phyloP scores from a whole-genome alignment of 2,329 filamentous ascomycete species.

The Ceratocystis colombiana region DNA sequence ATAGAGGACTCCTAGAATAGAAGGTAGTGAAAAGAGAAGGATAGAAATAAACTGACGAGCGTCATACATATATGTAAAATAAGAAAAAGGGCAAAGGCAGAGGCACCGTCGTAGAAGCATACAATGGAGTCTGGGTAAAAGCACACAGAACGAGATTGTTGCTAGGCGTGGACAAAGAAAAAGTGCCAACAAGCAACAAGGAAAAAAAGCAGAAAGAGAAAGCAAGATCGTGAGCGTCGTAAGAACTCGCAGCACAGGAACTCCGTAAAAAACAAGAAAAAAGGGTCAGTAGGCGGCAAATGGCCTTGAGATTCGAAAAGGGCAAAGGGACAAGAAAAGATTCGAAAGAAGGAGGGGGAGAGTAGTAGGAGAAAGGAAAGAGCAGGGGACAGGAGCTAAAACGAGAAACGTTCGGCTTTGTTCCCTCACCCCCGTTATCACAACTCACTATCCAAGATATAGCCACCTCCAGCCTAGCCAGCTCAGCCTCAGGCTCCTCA shows the following conservation, averaged over 20 bases:
- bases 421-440: neutral
- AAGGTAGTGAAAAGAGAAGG: neutral
- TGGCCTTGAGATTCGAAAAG: too few species aligned
- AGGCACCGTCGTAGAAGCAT: neutral
- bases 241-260: constrained; percentile 15
- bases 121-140: neutral
- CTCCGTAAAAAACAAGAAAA: neutral
- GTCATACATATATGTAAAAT: neutral
- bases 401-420: neutral
- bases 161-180: neutral
- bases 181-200: neutral
- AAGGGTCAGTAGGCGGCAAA: too few species aligned
- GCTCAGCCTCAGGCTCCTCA: too few species aligned
- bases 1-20: neutral
- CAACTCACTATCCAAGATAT: too few species aligned
- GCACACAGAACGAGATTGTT: neutral
- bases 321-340: too few species aligned
- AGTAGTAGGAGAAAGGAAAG: neutral
- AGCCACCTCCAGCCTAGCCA: too few species aligned
- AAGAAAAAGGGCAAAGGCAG: neutral
- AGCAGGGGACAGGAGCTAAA: neutral
- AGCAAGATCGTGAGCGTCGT: constrained; percentile 5
- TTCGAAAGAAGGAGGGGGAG: neutral
- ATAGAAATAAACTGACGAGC: neutral
- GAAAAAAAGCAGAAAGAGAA: neutral